Conservation (phyloP, 768 basidiomycete species). For the Sistotremastrum suecicum region DNA sequence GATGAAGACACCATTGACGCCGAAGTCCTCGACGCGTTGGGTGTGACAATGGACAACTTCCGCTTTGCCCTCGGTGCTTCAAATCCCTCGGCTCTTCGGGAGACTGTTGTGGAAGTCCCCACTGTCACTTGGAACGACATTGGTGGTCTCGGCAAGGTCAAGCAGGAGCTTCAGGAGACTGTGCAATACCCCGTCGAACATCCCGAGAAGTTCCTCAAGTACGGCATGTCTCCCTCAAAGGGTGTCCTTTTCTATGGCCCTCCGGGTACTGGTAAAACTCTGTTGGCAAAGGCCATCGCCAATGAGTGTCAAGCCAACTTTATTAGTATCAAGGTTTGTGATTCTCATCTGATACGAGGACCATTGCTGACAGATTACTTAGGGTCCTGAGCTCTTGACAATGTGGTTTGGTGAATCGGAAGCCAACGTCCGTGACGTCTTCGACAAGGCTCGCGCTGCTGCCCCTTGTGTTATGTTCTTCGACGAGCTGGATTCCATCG, state of each 20-base stretch:
- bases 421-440: conserved; percentile 98
- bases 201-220: conserved; percentile 99
- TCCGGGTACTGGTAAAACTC: conserved; percentile 98
- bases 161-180: conserved; percentile 96
- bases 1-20: conserved; percentile 99
- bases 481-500: conserved; percentile 98
- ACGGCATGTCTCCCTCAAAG: conserved; percentile 99
- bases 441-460: conserved; percentile 98
- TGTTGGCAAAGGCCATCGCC: conserved; percentile 97
- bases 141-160: conserved; percentile 99
- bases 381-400: conserved; percentile 93
- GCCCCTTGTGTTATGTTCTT: conserved; percentile 99
- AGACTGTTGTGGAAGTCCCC: conserved; percentile 98
- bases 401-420: conserved; percentile 99
- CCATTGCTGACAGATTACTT: conserved; percentile 8
- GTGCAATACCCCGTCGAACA: conserved; percentile 99
- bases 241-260: conserved; percentile 99
- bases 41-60: conserved; percentile 99
- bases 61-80: conserved; percentile 94
- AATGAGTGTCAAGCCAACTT: conserved; percentile 99
- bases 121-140: conserved; percentile 99
- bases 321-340: conserved; percentile 83
- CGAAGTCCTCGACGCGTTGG: conserved; percentile 95
- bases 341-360: background rate
- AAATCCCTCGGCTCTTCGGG: conserved; percentile 96